Conservation (phyloP, 78 protist genomes). For the Dictyostelium discoideum region dicty_2.7 NC_007089.4:5693001-5693500, state of each 20-base stretch:
- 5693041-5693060: not conserved
- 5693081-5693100: not conserved
- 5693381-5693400: not conserved
- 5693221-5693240: not conserved
- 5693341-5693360: not conserved
- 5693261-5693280: conserved; percentile 38
- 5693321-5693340: conserved; percentile 9
- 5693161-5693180: conserved; percentile 60
- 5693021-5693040: not conserved
- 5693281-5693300: conserved; percentile 27
- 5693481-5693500: not conserved
- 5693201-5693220: not conserved
- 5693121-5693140: conserved; percentile 30
- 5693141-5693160: conserved; percentile 68
- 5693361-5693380: not conserved
- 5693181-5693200: conserved; percentile 37
- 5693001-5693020: not conserved
- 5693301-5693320: conserved; percentile 61
- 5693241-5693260: conserved; percentile 20
- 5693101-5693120: not conserved
- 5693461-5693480: not conserved
- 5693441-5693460: not conserved
- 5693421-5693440: not conserved
- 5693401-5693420: not conserved
- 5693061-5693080: not conserved